These are phyloP conservation scores for Solanum acaule DNA, from an alignment of 257 asterid species.

Conservation along the genomic window DNA sequence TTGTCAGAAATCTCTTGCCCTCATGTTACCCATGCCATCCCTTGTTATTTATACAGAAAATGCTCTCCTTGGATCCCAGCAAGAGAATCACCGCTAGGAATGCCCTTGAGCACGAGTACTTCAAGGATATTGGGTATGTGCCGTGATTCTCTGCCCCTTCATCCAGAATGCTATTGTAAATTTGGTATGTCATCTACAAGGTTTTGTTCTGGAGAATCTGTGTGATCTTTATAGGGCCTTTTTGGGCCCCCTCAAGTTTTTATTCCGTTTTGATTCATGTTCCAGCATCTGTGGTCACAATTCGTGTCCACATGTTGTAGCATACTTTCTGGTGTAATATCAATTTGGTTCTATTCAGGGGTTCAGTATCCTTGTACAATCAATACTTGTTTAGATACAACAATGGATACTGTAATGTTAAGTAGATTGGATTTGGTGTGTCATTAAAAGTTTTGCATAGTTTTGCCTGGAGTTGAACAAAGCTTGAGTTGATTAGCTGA, in stretches of 20 bases:
- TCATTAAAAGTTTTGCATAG: not conserved
- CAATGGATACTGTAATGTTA: slow-evolving; percentile 10
- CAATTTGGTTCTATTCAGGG: not conserved
- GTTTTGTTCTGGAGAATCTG: slow-evolving; percentile 23
- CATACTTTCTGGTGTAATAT: slow-evolving; percentile 26
- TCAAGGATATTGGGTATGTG: slow-evolving; percentile 65
- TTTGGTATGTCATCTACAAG: slow-evolving; percentile 36
- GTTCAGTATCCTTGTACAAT: slow-evolving; percentile 16
- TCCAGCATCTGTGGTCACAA: not conserved
- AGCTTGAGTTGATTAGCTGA: not conserved
- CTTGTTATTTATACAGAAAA: slow-evolving; percentile 11
- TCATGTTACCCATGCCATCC: not conserved
- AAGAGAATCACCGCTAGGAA: slow-evolving; percentile 77
- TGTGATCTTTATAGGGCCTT: slow-evolving; percentile 14
- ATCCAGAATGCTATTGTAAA: slow-evolving; percentile 45
- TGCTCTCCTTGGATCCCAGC: slow-evolving; percentile 89
- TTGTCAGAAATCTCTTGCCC: not conserved
- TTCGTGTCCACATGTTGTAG: slow-evolving; percentile 12
- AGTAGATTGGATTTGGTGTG: slow-evolving; percentile 28
- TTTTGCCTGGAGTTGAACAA: not conserved
- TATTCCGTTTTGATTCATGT: slow-evolving; percentile 21
- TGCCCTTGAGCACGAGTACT: slow-evolving; percentile 90
- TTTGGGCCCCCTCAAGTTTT: slow-evolving; percentile 6
- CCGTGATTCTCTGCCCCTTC: slow-evolving; percentile 29
- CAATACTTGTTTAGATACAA: slow-evolving; percentile 20